Percentiles rank a stretch among this genome's conserved stretches.
Conservation (phyloP, 2,329 filamentous ascomycete genomes). For the Stachybotrys echinatus region DNA sequence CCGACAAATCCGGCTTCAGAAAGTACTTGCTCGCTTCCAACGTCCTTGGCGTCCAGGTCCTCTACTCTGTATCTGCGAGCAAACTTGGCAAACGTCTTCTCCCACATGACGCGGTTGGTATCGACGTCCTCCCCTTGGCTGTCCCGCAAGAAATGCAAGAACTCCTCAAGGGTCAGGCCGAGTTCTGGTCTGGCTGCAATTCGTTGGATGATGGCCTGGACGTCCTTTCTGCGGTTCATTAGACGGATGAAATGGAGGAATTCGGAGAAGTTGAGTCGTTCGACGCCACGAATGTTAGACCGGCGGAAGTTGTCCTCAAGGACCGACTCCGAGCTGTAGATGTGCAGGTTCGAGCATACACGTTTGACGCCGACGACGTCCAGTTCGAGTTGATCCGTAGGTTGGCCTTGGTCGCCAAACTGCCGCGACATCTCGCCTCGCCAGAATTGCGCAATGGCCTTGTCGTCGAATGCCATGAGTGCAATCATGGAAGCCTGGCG, state of each 20-base stretch:
- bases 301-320: conserved; percentile 69
- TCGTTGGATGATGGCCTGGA: conserved; percentile 66
- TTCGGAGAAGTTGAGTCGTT: conserved; percentile 69
- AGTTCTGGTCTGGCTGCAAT: conserved; percentile 52
- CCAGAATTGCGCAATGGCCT: conserved; percentile 82
- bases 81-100: conserved; percentile 65
- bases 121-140: conserved; percentile 74
- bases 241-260: conserved; percentile 80
- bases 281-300: conserved; percentile 60
- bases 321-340: conserved; percentile 76
- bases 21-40: conserved; percentile 53
- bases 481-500: conserved; percentile 88
- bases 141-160: conserved; percentile 68
- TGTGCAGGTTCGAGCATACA: conserved; percentile 84
- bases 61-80: conserved; percentile 52
- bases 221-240: conserved; percentile 79
- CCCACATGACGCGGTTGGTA: conserved; percentile 61
- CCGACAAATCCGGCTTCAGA: conserved; percentile 72
- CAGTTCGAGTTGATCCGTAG: conserved; percentile 61
- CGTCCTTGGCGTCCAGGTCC: conserved; percentile 29
- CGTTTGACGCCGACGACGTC: conserved; percentile 74
- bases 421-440: conserved; percentile 73
- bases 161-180: conserved; percentile 68
- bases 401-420: conserved; percentile 45
- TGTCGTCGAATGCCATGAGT: conserved; percentile 77